A percentile compares a stretch with the other conserved stretches of the same genome.
These are phyloP conservation scores for Fusarium veterinarium DNA, from an alignment of 2,329 filamentous ascomycete genomes.

Conservation along the genomic window DNA sequence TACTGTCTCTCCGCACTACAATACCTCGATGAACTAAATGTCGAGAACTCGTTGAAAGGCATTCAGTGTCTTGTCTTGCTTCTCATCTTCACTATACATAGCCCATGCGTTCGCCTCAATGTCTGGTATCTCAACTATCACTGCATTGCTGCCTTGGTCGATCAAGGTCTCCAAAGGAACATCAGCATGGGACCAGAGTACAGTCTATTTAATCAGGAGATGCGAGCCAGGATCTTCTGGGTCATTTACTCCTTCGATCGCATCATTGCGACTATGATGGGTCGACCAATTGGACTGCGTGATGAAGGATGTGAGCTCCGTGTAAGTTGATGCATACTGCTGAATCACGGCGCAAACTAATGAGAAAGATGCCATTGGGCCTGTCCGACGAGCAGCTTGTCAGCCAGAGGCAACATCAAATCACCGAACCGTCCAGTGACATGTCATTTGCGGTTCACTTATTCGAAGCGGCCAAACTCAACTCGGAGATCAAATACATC, in stretches of 20 bases:
- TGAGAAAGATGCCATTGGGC: conserved; percentile 45
- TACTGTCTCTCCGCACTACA: conserved; percentile 62
- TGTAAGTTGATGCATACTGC: conserved; percentile 44
- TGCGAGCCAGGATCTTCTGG: conserved; percentile 68
- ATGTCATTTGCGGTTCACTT: conserved; percentile 61
- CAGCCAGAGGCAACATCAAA: background rate
- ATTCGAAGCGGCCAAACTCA: conserved; percentile 60
- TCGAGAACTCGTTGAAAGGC: conserved; percentile 61
- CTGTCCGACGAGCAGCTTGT: conserved; percentile 39
- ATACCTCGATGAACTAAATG: conserved; percentile 58
- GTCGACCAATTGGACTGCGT: conserved; percentile 64
- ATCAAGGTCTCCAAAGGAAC: conserved; percentile 63
- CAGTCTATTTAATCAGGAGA: conserved; percentile 62
- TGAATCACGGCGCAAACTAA: conserved; percentile 10
- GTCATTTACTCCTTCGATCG: conserved; percentile 64
- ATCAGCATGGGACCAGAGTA: conserved; percentile 57
- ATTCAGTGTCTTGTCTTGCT: conserved; percentile 61
- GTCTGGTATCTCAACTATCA: conserved; percentile 68
- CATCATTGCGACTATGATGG: conserved; percentile 66
- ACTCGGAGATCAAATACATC: conserved; percentile 69
- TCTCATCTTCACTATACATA: conserved; percentile 63
- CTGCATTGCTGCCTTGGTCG: conserved; percentile 62
- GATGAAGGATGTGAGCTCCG: conserved; percentile 66
- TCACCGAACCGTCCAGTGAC: background rate
- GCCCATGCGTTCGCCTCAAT: conserved; percentile 60